These are phyloP conservation scores for Sonneratia caseolaris DNA, from an alignment of 345 rosid species.

Conservation along the genomic window DNA sequence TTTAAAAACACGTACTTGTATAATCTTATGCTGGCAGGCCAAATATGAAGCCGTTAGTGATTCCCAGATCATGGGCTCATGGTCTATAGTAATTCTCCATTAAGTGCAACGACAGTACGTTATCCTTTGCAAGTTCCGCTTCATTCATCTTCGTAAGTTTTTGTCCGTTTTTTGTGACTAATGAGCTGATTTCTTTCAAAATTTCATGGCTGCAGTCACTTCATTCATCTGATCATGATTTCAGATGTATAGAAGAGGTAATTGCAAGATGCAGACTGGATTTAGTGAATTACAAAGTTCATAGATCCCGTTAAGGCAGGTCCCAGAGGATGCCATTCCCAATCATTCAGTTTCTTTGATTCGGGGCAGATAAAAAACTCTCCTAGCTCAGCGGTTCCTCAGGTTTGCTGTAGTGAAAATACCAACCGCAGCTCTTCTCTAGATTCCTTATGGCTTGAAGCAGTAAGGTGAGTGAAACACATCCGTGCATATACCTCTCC, in stretches of 20 bases:
- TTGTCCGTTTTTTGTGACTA: not conserved
- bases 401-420: slow-evolving; percentile 16
- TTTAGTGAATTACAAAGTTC: slow-evolving; percentile 34
- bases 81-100: too few species aligned
- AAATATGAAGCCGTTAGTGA: slow-evolving; percentile 94
- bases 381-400: slow-evolving; percentile 8
- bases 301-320: slow-evolving; percentile 64
- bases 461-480: slow-evolving; percentile 8
- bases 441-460: slow-evolving; percentile 90
- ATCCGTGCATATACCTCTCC: too few species aligned
- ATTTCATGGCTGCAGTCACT: slow-evolving; percentile 5
- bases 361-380: slow-evolving; percentile 17
- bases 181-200: slow-evolving; percentile 13
- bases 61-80: slow-evolving; percentile 55
- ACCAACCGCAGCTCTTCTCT: slow-evolving; percentile 26
- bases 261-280: slow-evolving; percentile 9
- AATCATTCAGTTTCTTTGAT: slow-evolving; percentile 21
- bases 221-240: slow-evolving; percentile 89
- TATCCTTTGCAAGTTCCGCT: slow-evolving; percentile 11
- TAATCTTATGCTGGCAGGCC: slow-evolving; percentile 40
- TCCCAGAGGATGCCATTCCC: slow-evolving; percentile 47
- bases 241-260: slow-evolving; percentile 43
- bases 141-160: slow-evolving; percentile 20
- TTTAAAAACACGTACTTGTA: not conserved
- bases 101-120: slow-evolving; percentile 52